These are phyloP conservation scores for Aspergillus kassunensis DNA, from an alignment of 495 filamentous ascomycete species.

Conservation along the genomic window DNA sequence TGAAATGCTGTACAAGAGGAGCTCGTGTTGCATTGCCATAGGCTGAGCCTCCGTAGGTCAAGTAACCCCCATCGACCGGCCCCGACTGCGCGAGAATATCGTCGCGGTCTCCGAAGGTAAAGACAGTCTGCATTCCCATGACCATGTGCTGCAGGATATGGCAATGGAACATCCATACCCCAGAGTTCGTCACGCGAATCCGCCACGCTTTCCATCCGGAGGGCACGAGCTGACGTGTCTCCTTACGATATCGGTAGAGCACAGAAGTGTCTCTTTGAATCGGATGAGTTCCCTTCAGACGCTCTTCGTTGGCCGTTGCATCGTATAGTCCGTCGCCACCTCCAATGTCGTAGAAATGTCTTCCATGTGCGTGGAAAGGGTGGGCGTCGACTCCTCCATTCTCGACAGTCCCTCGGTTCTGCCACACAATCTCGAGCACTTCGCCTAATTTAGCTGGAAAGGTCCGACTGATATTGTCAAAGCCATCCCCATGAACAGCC, in stretches of 20 bases:
- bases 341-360: conserved; percentile 57
- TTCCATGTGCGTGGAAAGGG: conserved; percentile 58
- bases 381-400: conserved; percentile 51
- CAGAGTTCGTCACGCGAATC: conserved; percentile 45
- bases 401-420: conserved; percentile 43
- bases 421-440: conserved; percentile 58
- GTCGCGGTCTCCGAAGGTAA: conserved; percentile 45
- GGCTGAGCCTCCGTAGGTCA: conserved; percentile 47
- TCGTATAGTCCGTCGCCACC: conserved; percentile 54
- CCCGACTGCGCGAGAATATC: conserved; percentile 36
- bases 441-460: conserved; percentile 56
- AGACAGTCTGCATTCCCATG: conserved; percentile 53
- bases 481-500: conserved; percentile 33
- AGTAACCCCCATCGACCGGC: conserved; percentile 42
- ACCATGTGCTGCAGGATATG: conserved; percentile 56
- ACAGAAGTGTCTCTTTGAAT: conserved; percentile 53
- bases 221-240: conserved; percentile 31
- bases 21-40: conserved; percentile 44
- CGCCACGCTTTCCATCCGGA: conserved; percentile 59
- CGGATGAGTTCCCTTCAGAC: conserved; percentile 38
- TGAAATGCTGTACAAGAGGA: conserved; percentile 23
- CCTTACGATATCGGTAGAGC: conserved; percentile 44
- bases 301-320: conserved; percentile 46
- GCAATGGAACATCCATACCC: conserved; percentile 64
- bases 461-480: conserved; percentile 46